Conservation (phyloP, 2,329 filamentous ascomycete genomes). For the Ascochyta viciae-villosae region DNA sequence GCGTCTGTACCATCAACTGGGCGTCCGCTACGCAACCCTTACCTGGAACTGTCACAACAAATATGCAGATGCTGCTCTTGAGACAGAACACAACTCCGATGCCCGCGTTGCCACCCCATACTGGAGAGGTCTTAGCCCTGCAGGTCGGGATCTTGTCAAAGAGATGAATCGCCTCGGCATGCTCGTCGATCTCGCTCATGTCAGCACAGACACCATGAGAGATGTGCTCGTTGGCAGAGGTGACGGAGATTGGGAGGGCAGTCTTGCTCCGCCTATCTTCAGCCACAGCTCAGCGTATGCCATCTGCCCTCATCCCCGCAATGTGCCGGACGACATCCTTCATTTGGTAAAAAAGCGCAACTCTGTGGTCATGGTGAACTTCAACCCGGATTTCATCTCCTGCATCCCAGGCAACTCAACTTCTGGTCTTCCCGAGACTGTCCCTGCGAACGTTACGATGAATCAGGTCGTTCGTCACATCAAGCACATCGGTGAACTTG, state of each 20-base stretch:
- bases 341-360: constrained; percentile 74
- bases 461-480: constrained; percentile 82
- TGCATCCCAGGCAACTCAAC: constrained; percentile 67
- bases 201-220: constrained; percentile 80
- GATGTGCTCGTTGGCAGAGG: constrained; percentile 73
- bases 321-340: constrained; percentile 86
- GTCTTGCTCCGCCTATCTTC: constrained; percentile 83
- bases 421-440: constrained; percentile 71
- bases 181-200: constrained; percentile 89
- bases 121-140: constrained; percentile 75
- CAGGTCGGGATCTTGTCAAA: constrained; percentile 71
- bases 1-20: constrained; percentile 76
- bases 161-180: constrained; percentile 97
- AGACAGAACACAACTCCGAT: constrained; percentile 55
- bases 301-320: constrained; percentile 86
- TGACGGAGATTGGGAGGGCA: constrained; percentile 68
- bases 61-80: constrained; percentile 83
- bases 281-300: constrained; percentile 83
- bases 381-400: constrained; percentile 81
- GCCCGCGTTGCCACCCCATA: constrained; percentile 58
- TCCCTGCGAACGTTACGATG: constrained; percentile 74
- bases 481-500: constrained; percentile 78
- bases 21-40: constrained; percentile 85
- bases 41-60: constrained; percentile 94
- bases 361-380: constrained; percentile 91